Conservation (phyloP, 2,329 filamentous ascomycete genomes). For the Trematosphaeria pertusa region DNA sequence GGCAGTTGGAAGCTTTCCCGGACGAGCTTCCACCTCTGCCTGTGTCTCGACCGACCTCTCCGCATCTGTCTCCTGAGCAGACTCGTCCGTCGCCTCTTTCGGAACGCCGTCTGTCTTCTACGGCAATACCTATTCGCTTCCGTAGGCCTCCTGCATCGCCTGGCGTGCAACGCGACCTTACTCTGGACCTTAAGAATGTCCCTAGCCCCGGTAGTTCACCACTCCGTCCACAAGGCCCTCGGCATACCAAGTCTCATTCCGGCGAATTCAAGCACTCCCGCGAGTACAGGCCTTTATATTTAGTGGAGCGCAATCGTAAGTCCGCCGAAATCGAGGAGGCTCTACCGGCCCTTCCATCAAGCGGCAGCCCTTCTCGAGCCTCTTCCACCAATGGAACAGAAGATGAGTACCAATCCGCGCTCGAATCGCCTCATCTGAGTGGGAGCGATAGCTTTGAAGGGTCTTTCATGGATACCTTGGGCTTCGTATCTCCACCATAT, state of each 20-base stretch:
- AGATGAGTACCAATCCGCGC: constrained; percentile 53
- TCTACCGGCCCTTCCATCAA: constrained; percentile 61
- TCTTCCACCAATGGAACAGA: constrained; percentile 51
- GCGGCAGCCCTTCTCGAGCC: constrained; percentile 47
- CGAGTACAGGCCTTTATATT: constrained; percentile 82
- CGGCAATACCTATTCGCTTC: constrained; percentile 64
- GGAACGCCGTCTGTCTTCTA: constrained; percentile 47
- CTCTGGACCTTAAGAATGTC: constrained; percentile 43
- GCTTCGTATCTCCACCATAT: constrained; percentile 23
- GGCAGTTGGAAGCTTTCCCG: constrained; percentile 43
- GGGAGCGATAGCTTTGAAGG: constrained; percentile 30
- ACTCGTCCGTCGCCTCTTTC: constrained; percentile 21
- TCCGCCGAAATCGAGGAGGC: constrained; percentile 44
- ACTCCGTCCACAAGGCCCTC: constrained; percentile 42
- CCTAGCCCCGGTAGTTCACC: constrained; percentile 52
- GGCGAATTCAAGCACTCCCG: constrained; percentile 62
- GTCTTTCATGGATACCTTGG: constrained; percentile 29
- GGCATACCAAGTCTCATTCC: constrained; percentile 57
- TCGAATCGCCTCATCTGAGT: constrained; percentile 45
- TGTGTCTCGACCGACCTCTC: constrained; percentile 35
- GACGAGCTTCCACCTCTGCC: constrained; percentile 45
- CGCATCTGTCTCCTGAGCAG: constrained; percentile 35
- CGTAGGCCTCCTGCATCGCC: constrained; percentile 59
- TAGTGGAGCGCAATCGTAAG: constrained; percentile 70
- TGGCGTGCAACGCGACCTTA: constrained; percentile 49